Evolutionary conservation across 2,329 filamentous ascomycete genomes (phyloP).

Genomic region (Karstenula rhodostoma): DNA sequence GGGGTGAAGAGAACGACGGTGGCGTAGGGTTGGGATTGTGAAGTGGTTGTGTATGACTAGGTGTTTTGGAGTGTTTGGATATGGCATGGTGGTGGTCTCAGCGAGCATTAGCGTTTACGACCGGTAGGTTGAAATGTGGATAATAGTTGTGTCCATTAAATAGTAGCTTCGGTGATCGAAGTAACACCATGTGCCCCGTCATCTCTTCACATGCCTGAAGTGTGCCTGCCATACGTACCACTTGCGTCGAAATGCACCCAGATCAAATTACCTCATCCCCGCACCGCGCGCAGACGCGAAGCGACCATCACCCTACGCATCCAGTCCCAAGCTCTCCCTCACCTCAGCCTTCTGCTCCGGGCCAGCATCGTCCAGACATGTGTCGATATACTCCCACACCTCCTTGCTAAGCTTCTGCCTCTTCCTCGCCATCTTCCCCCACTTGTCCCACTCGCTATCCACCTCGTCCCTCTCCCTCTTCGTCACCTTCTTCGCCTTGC

Average conservation of each 20-base stretch:
- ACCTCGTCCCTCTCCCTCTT: slow-evolving; percentile 58
- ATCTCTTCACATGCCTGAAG: neutral
- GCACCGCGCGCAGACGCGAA: neutral
- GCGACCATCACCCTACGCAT: slow-evolving; percentile 33
- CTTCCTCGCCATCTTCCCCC: slow-evolving; percentile 46
- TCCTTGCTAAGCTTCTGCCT: slow-evolving; percentile 60
- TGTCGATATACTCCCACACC: slow-evolving; percentile 60
- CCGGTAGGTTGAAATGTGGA: neutral
- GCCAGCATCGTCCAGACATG: slow-evolving; percentile 53
- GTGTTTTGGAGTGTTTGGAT: slow-evolving; percentile 1
- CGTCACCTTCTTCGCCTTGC: slow-evolving; percentile 56
- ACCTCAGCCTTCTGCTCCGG: slow-evolving; percentile 57
- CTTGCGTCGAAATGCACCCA: neutral
- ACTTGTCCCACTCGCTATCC: slow-evolving; percentile 57
- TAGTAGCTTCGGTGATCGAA: neutral
- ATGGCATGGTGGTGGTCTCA: neutral
- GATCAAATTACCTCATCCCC: neutral
- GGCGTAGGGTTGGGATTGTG: slow-evolving; percentile 12
- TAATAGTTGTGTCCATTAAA: neutral
- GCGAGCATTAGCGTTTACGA: slow-evolving; percentile 2
- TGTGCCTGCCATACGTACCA: neutral
- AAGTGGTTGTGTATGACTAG: neutral
- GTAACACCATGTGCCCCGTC: neutral
- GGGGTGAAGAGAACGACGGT: slow-evolving; percentile 41
- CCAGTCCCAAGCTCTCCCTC: slow-evolving; percentile 55